Percentiles rank a stretch among this genome's conserved stretches.
Evolutionary conservation across 805 yeast genomes (phyloP).

Genomic region (Helenozyma baotianmanensis): DNA sequence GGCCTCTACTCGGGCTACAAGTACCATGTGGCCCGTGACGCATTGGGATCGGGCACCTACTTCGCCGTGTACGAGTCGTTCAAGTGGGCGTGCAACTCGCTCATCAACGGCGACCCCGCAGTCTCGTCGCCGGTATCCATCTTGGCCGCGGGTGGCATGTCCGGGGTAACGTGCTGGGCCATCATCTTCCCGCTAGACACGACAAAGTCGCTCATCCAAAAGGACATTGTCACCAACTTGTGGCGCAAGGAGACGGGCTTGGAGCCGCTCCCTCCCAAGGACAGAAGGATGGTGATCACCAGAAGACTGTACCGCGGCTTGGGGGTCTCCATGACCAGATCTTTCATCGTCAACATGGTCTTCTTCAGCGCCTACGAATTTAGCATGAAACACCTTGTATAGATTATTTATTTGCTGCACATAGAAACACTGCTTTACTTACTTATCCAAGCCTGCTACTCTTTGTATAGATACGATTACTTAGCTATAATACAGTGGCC

Average conservation of each 20-base stretch:
- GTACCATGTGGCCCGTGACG: slow-evolving; percentile 66
- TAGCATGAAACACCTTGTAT: slow-evolving; percentile 50
- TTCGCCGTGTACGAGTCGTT: slow-evolving; percentile 72
- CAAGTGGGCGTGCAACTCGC: slow-evolving; percentile 45
- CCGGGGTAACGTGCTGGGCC: slow-evolving; percentile 75
- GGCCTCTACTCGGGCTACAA: slow-evolving; percentile 73
- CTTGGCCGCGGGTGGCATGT: slow-evolving; percentile 66
- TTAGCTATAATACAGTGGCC: too few relatives aligned
- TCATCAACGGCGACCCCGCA: slow-evolving; percentile 14
- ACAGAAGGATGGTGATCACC: slow-evolving; percentile 28
- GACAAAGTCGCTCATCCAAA: slow-evolving; percentile 67
- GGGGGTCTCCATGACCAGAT: slow-evolving; percentile 68
- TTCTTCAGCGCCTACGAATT: slow-evolving; percentile 72
- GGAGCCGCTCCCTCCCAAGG: slow-evolving; percentile 32
- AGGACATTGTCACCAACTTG: slow-evolving; percentile 68
- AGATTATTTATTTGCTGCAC: background rate
- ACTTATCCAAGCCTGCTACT: too few relatives aligned
- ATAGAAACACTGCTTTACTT: background rate
- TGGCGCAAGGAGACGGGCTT: slow-evolving; percentile 47
- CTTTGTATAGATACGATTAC: too few relatives aligned
- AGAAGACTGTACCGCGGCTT: slow-evolving; percentile 68
- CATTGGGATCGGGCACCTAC: slow-evolving; percentile 67
- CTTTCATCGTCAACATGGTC: slow-evolving; percentile 68
- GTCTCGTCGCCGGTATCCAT: slow-evolving; percentile 27
- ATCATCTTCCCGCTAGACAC: slow-evolving; percentile 75